Conservation (phyloP, 371 early-diverging fungal genomes). For the Amoeboaphelidium protococcarum region DNA sequence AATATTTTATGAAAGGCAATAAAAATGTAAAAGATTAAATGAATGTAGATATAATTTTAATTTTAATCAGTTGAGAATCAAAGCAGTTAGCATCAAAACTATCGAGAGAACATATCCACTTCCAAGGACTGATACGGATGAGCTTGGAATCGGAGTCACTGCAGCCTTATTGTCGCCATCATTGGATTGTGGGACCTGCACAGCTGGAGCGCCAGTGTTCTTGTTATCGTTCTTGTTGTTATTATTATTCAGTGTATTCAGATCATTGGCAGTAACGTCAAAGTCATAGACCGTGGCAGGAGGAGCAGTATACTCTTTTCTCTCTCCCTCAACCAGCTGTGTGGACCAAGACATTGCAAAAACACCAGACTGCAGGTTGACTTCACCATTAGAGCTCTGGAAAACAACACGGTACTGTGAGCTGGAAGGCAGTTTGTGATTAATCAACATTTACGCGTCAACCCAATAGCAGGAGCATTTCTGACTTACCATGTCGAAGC, state of each 20-base stretch:
- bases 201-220: not conserved
- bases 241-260: not conserved
- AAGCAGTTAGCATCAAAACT: not conserved
- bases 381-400: not conserved
- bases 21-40: not conserved
- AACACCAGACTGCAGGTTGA: not conserved
- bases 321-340: no score
- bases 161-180: not conserved
- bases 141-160: not conserved
- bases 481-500: not conserved
- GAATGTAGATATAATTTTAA: not conserved
- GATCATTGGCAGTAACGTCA: not conserved
- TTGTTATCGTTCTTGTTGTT: not conserved
- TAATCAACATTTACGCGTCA: not conserved
- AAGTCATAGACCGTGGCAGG: not conserved
- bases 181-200: not conserved
- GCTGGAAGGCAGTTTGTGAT: not conserved
- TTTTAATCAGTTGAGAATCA: not conserved
- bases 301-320: no score
- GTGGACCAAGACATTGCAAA: not conserved
- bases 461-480: not conserved
- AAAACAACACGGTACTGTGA: not conserved
- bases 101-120: no score
- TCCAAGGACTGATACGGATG: not conserved
- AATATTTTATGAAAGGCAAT: no score